These are phyloP conservation scores for Ophiobolus disseminans DNA, from an alignment of 2,329 filamentous ascomycete genomes.

Conservation along the genomic window DNA sequence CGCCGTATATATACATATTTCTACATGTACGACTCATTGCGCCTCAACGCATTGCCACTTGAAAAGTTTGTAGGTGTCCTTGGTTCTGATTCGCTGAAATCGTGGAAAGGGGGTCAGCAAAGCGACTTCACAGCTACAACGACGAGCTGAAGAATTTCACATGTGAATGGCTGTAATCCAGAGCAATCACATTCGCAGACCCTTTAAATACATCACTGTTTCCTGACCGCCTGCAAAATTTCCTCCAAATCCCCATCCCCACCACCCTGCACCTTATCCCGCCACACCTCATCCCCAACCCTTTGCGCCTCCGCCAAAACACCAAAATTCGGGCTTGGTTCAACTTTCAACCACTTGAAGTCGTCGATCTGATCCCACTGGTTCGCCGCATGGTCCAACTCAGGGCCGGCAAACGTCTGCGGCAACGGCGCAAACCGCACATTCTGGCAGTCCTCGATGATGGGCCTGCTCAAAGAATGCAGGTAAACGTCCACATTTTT, in stretches of 20 bases:
- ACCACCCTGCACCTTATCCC: conserved; percentile 43
- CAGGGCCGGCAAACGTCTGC: conserved; percentile 63
- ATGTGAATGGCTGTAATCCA: neutral
- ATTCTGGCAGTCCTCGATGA: conserved; percentile 85
- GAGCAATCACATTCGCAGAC: neutral
- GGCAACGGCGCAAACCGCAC: conserved; percentile 84
- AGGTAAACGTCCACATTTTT: conserved; percentile 83
- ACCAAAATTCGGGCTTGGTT: conserved; percentile 87
- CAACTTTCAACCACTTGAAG: conserved; percentile 94
- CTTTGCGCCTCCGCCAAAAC: conserved; percentile 68
- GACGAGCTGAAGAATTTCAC: neutral
- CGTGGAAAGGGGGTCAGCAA: neutral
- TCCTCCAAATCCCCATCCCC: conserved; percentile 20
- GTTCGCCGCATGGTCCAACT: conserved; percentile 56
- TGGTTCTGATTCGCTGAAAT: neutral
- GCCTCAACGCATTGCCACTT: neutral
- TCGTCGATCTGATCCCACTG: conserved; percentile 93
- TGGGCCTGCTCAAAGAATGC: conserved; percentile 80
- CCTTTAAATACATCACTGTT: conserved; percentile 1
- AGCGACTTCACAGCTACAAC: neutral
- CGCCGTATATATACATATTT: neutral
- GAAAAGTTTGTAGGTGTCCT: neutral
- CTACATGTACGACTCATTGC: too few relatives aligned
- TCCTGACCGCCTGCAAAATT: conserved; percentile 16
- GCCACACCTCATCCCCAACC: conserved; percentile 72